Evolutionary conservation across 163 green algal genomes (phyloP).

Genomic region (Dunaliella salina): DNA sequence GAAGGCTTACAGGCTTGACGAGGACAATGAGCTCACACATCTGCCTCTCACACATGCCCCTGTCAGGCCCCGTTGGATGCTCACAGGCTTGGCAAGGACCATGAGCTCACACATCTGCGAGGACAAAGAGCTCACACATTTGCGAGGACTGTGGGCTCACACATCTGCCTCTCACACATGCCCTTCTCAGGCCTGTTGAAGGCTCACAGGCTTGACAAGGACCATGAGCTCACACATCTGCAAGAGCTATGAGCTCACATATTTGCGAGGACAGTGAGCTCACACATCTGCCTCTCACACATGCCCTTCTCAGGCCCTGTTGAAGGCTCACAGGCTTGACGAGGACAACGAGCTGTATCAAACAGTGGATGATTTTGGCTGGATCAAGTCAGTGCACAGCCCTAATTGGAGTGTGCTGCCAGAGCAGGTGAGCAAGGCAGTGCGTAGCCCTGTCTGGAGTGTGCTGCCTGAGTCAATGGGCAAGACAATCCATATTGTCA

Average conservation of each 20-base stretch:
- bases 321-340: constrained; percentile 32
- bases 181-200: too few species aligned
- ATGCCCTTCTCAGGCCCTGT: constrained; percentile 13
- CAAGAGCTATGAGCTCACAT: too few species aligned
- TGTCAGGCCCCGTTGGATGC: too few species aligned
- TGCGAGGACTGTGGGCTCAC: too few species aligned
- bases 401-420: constrained; percentile 70
- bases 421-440: constrained; percentile 20
- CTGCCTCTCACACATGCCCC: too few species aligned
- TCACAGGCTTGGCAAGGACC: too few species aligned
- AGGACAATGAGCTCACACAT: too few species aligned
- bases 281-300: too few species aligned
- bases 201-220: constrained; percentile 43
- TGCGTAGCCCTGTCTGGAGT: background rate
- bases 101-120: too few species aligned
- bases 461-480: background rate
- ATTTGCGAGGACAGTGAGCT: too few species aligned
- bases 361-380: constrained; percentile 81
- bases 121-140: too few species aligned
- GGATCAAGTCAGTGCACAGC: constrained; percentile 68
- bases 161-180: too few species aligned
- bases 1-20: constrained; percentile 33
- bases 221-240: constrained; percentile 38
- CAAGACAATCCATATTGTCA: background rate
- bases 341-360: constrained; percentile 37